Base-by-base conservation (phyloP, 768 basidiomycete species). In the Stropharia rugosoannulata region DNA sequence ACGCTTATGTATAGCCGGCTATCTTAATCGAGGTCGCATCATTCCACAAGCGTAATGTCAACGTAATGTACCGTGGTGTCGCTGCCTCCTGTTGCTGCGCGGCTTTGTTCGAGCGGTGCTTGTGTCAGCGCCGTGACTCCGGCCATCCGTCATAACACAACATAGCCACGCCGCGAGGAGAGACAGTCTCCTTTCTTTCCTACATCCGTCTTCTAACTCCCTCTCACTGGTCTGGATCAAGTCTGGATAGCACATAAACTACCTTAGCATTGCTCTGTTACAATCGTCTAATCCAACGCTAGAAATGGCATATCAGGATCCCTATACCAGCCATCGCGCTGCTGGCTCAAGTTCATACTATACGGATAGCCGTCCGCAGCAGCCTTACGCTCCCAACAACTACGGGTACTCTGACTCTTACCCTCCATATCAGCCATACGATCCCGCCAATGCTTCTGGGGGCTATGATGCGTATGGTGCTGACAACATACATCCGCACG, bases 231-330 rank as follows among this genome's bases (percentile, higher is more conserved):
- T 41, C 15, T 19, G 16, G 38, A 16, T 16, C 16, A 39, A 11
- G 16, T 39, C 11, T 39, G 12, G 40, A 41, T 46, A 32, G 29
- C 18, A 18, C 15, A 12, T 18, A 18, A n/a, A 13, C 19, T 45
- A 22, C 36, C 15, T 42, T 15, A 22, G 29, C 45, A 29, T 42
- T 22, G 39, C 38, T 22, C 22, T 22, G 22, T 22, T 22, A 22
- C 22, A 22, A n/a, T 38, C 36, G 9, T 37, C 16, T 9, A 18
- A 19, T 35, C 37, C 25, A 56, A 56, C 37, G 9, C 29, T 22
- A 47, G 27, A 27, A 27, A 82, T 85, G 76, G 67, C 82, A 10
- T 83, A 85, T 68, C 75, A 70, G 56, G 83, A 86, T 66, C 83
- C 83, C 18, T 82, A 85, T 63, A 56, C 74, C 57, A 73, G 68